These are phyloP conservation scores for sunflower (Helianthus annuus) DNA, from an alignment of 129 eudicot species.

Conservation along the genomic window DNA sequence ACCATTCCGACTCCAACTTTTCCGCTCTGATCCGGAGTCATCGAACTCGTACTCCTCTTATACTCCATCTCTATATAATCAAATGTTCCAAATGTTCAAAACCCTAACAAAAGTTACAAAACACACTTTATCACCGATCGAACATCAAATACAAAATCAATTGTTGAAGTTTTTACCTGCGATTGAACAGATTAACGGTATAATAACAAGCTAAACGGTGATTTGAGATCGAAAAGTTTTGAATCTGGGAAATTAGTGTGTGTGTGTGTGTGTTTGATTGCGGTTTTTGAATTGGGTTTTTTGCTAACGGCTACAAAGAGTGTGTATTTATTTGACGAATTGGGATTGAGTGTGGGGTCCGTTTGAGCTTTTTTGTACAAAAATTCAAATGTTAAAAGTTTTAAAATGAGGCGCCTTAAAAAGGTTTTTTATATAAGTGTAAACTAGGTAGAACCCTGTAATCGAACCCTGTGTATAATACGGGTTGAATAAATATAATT, in stretches of 20 bases:
- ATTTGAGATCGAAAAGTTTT: background rate
- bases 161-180: constrained; percentile 9
- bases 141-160: background rate
- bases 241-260: background rate
- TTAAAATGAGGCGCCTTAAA: constrained; percentile 26
- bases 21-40: constrained; percentile 72
- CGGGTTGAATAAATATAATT: too few relatives aligned
- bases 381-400: constrained; percentile 13
- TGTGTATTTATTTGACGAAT: constrained; percentile 24
- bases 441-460: too few relatives aligned
- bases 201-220: background rate
- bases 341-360: constrained; percentile 4
- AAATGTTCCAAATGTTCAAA: background rate
- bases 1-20: constrained; percentile 65
- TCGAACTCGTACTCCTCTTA: constrained; percentile 35
- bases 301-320: constrained; percentile 36
- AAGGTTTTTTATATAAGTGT: background rate
- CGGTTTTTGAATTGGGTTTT: constrained; percentile 17
- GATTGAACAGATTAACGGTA: background rate
- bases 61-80: constrained; percentile 19
- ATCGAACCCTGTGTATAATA: too few relatives aligned
- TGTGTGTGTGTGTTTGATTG: background rate
- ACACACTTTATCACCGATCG: background rate
- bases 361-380: constrained; percentile 12
- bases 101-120: background rate